A percentile compares a stretch with the other conserved stretches of the same genome.
phyloP scores from a whole-genome alignment of 208 protist genomes.

The Ichthyophonus hoferi region DNA sequence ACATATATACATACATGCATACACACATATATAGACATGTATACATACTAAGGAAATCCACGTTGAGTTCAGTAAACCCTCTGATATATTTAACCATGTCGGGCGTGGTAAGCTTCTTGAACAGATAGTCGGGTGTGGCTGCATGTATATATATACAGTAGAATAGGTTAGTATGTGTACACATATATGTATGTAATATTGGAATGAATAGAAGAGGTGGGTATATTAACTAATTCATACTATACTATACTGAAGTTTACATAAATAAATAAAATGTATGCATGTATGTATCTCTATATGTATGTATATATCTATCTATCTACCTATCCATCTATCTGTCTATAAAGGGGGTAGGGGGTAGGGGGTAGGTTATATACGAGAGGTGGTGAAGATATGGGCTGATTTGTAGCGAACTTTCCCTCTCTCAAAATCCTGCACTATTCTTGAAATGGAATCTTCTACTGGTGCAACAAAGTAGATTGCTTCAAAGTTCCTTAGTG shows the following conservation, averaged over 20 bases:
- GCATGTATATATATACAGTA: too few relatives aligned
- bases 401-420: not conserved
- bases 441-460: not conserved
- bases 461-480: slow-evolving; percentile 41
- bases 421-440: slow-evolving; percentile 32
- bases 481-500: slow-evolving; percentile 20
- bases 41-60: slow-evolving; percentile 35
- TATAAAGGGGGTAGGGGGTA: too few relatives aligned
- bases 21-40: not conserved
- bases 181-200: too few relatives aligned
- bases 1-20: not conserved
- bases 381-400: slow-evolving; percentile 23
- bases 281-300: too few relatives aligned
- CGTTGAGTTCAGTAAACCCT: slow-evolving; percentile 34
- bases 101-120: not conserved
- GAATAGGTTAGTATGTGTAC: too few relatives aligned
- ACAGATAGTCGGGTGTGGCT: slow-evolving; percentile 39
- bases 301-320: too few relatives aligned
- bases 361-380: not conserved
- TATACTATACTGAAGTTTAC: too few relatives aligned
- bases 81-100: slow-evolving; percentile 1
- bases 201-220: too few relatives aligned
- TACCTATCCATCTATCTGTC: too few relatives aligned
- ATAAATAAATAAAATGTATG: too few relatives aligned
- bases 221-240: too few relatives aligned